Base-by-base conservation (phyloP, 164 flowering plant species). In the Tinospora cordifolia region DNA sequence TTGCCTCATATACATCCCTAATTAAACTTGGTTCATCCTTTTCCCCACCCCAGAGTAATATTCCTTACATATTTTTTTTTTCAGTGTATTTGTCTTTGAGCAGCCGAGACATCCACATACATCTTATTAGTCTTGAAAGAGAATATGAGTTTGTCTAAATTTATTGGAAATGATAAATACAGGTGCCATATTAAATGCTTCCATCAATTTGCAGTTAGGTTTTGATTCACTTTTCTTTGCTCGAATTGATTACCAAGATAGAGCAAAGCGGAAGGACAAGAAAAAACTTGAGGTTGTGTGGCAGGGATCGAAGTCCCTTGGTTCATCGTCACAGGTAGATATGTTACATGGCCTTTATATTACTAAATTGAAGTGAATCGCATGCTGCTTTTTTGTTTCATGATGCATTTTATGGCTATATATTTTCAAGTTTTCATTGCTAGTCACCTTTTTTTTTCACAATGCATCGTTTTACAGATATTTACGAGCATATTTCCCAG, bases 181-280 rank as follows among this genome's bases (percentile, higher is more conserved):
- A 41, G 9, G 46, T 41, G 46, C 46, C 13, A 8, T 41, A 41
- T 41, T 38, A 25, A 62, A 13, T 19, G 39, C 67, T 27, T 70
- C 15, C 5, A n/a, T 44, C 19, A 44, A 62, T 26, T 70, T 70
- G 75, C 75, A 91, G 97, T 83, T 91, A 69, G 97, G 97, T 59
- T 91, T 91, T 72, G 97, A 91, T 71, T 85, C 97, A 57, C 82
- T 91, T n/a, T 87, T 80, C 76, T 91, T 89, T 79, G 97, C 86
- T 40, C 84, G 97, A 72, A 89, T 91, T 70, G 97, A 91, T 79
- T 91, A 89, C 80, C 97, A 91, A 90, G 98, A 93, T 71, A 84
- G 96, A 78, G 87, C 83, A 46, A 90, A 85, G 79, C 78, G 98
- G 63, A 79, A 81, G 70, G 77, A 66, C 58, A 87, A 91, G 11